Base-by-base conservation (phyloP, 2,329 filamentous ascomycete genomes). In the Aureobasidium sp. region DNA sequence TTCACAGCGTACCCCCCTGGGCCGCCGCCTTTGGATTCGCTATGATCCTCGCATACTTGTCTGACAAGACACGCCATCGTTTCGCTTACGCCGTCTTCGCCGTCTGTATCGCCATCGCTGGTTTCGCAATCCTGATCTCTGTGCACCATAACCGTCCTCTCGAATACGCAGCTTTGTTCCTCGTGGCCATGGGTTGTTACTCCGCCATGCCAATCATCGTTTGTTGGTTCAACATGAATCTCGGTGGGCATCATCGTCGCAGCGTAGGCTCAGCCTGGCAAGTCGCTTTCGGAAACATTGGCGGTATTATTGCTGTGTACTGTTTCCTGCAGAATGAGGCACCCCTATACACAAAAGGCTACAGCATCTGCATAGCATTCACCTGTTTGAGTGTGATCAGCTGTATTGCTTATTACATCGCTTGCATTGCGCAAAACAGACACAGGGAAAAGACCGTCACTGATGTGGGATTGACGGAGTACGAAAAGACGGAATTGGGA, bases 161-260 rank as follows among this genome's bases (percentile, higher is more conserved):
- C 7, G 83, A 94, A 72, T 97, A 96, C 69, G 88, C 80, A 0
- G 89, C 88, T 0, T 81, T 97, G 0, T 96, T 95, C 78, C 78
- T 97, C 36, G 84, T 95, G 55, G 87, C 89, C 1, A 86, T 86
- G 77, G 90, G 90, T 55, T 82, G 84, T 0, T 97, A 95, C 75
- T 86, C 85, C 0, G 90, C 91, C n/a, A 92, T 96, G 88, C 91
- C 93, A 0, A 86, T 96, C 46, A 69, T 74, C 29, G 75, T 79
- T 5, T 82, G 80, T 65, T 82, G 79, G 79, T 81, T 80, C 72
- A 80, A 79, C 59, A 81, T 82, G 79, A 82, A 83, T 62, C 72
- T 82, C 1, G 72, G 79, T 13, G 78, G 79, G 1, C 80, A 82
- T 62, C 79, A 80, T 63, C 70, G 80, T 2, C 74, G 80, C 44